These are phyloP conservation scores for Hanseniaspora uvarum DNA, from an alignment of 1,139 yeast genomes.

Conservation along the genomic window DNA sequence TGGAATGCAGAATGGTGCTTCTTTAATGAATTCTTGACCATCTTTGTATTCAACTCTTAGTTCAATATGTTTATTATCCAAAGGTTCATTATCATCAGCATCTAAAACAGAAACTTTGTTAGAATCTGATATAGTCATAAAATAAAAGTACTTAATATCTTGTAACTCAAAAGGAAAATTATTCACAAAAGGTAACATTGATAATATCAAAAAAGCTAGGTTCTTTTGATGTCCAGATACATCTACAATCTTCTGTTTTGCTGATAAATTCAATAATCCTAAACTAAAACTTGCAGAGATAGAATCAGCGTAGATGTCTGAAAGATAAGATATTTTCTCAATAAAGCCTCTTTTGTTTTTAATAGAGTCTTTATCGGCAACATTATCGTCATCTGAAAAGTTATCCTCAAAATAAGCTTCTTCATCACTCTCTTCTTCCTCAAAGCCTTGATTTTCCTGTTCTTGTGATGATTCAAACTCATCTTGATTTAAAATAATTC, in stretches of 20 bases:
- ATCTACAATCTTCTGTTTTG: slow-evolving; percentile 79
- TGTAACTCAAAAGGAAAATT: slow-evolving; percentile 74
- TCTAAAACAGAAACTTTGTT: slow-evolving; percentile 63
- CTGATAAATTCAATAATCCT: slow-evolving; percentile 82
- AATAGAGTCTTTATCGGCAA: not conserved
- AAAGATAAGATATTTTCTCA: slow-evolving; percentile 19
- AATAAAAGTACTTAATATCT: slow-evolving; percentile 88
- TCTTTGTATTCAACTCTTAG: slow-evolving; percentile 38
- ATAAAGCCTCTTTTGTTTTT: slow-evolving; percentile 8
- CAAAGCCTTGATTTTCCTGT: not conserved
- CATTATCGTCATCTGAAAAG: not conserved
- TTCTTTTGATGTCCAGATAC: slow-evolving; percentile 32
- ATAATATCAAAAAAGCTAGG: slow-evolving; percentile 49
- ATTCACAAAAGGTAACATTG: slow-evolving; percentile 55
- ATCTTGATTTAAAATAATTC: slow-evolving; percentile 12
- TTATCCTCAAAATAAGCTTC: not conserved
- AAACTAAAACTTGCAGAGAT: slow-evolving; percentile 74
- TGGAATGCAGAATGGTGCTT: slow-evolving; percentile 39
- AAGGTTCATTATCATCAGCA: slow-evolving; percentile 47
- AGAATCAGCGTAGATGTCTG: slow-evolving; percentile 51
- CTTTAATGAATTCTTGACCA: slow-evolving; percentile 23
- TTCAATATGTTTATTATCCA: slow-evolving; percentile 35
- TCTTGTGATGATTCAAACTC: not conserved
- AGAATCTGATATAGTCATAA: slow-evolving; percentile 68
- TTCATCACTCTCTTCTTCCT: slow-evolving; percentile 5